Evolutionary conservation across 495 filamentous ascomycete species (phyloP).

Genomic region (Entonaema liquescens): DNA sequence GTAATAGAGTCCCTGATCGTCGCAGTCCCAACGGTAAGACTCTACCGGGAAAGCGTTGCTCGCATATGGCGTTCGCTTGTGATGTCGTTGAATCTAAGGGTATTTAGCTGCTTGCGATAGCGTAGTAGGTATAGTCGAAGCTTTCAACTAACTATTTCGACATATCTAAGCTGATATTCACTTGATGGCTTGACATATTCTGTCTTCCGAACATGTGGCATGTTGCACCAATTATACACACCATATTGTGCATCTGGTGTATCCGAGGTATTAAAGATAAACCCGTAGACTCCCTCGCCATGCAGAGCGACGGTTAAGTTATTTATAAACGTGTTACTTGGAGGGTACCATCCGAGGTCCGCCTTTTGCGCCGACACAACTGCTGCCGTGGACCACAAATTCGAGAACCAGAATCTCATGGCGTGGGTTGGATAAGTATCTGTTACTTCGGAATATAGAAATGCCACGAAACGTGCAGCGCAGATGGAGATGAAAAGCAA

Average conservation of each 20-base stretch:
- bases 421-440: neutral
- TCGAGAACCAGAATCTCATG: constrained; percentile 21
- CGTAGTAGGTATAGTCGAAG: neutral
- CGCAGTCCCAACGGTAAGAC: constrained; percentile 70
- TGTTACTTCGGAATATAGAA: neutral
- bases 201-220: constrained; percentile 70
- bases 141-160: constrained; percentile 64
- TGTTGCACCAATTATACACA: constrained; percentile 78
- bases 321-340: constrained; percentile 64
- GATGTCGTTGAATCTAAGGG: constrained; percentile 71
- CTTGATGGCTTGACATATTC: constrained; percentile 62
- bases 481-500: neutral
- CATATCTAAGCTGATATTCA: constrained; percentile 68
- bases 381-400: constrained; percentile 2
- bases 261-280: constrained; percentile 68
- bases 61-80: constrained; percentile 76
- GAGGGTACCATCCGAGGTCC: constrained; percentile 67
- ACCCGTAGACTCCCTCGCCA: constrained; percentile 66
- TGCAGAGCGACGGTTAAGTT: constrained; percentile 61
- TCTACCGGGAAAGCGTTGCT: constrained; percentile 73
- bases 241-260: constrained; percentile 60
- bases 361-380: constrained; percentile 28
- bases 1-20: constrained; percentile 67
- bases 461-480: neutral
- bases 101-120: constrained; percentile 7